A percentile compares a stretch with the other conserved stretches of the same genome.
phyloP scores from a whole-genome alignment of 2,329 filamentous ascomycete genomes.

The Drechslera avenae region DNA sequence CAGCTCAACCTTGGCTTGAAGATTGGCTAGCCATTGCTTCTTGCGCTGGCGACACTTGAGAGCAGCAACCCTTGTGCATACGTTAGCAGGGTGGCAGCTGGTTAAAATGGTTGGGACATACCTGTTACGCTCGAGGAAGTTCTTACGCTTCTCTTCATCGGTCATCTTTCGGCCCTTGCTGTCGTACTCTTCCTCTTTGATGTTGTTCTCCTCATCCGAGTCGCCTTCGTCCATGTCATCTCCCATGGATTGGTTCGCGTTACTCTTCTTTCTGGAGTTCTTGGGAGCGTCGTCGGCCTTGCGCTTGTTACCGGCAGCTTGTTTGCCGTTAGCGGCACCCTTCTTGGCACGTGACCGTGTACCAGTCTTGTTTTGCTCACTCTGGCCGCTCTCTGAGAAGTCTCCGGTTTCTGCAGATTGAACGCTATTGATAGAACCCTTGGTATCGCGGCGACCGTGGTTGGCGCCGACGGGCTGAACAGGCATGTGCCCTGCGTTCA shows the following conservation, averaged over 20 bases:
- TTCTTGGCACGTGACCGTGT: conserved; percentile 46
- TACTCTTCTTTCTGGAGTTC: conserved; percentile 71
- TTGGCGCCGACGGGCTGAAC: conserved; percentile 55
- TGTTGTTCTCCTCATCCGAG: conserved; percentile 45
- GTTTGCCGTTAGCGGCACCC: conserved; percentile 44
- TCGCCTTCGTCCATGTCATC: conserved; percentile 57
- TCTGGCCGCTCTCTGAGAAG: conserved; percentile 73
- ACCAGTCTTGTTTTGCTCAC: conserved; percentile 65
- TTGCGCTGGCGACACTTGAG: conserved; percentile 97
- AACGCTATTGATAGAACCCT: conserved; percentile 64
- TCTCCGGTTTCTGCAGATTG: conserved; percentile 62
- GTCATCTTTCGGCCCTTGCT: conserved; percentile 85
- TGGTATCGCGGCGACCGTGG: conserved; percentile 57
- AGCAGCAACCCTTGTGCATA: conserved; percentile 75
- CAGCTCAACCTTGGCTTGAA: conserved; percentile 92
- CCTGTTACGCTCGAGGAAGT: conserved; percentile 96
- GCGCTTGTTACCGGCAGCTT: conserved; percentile 59
- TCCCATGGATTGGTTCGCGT: conserved; percentile 53
- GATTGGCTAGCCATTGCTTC: conserved; percentile 97
- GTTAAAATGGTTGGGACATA: conserved; percentile 55
- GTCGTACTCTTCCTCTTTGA: conserved; percentile 45
- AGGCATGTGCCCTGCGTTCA: conserved; percentile 54
- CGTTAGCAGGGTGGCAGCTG: conserved; percentile 25
- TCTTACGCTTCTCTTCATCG: conserved; percentile 97
- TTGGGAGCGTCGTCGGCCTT: conserved; percentile 79